Evolutionary conservation across 2,329 filamentous ascomycete species (phyloP).

Genomic region (Diaporthe sp.): DNA sequence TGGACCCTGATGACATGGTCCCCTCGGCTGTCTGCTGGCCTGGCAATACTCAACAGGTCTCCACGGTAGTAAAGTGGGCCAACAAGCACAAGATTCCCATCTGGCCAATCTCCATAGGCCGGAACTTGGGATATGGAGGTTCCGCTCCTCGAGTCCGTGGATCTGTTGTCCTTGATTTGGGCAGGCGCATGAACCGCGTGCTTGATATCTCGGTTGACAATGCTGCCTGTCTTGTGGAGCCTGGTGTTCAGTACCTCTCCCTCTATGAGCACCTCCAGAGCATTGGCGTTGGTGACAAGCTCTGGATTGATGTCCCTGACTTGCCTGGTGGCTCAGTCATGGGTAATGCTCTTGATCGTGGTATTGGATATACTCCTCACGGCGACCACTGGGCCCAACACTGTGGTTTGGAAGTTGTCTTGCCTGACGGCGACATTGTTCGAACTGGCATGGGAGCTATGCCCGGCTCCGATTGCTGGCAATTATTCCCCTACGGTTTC

Average conservation of each 20-base stretch:
- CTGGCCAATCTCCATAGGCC: not conserved
- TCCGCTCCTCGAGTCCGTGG: slow-evolving; percentile 1
- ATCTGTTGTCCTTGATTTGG: not conserved
- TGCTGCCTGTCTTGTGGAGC: slow-evolving; percentile 9
- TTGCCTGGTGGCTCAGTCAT: slow-evolving; percentile 14
- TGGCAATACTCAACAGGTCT: slow-evolving; percentile 8
- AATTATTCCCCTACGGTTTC: slow-evolving; percentile 1
- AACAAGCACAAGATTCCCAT: slow-evolving; percentile 10
- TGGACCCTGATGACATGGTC: not conserved
- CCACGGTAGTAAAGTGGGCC: slow-evolving; percentile 1
- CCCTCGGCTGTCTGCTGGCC: slow-evolving; percentile 15
- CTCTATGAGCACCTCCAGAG: not conserved
- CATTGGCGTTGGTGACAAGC: not conserved
- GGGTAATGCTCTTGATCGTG: slow-evolving; percentile 7
- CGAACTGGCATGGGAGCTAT: slow-evolving; percentile 2
- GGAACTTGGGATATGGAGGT: slow-evolving; percentile 9
- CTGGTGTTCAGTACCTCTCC: not conserved
- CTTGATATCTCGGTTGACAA: slow-evolving; percentile 14
- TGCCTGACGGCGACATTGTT: slow-evolving; percentile 9
- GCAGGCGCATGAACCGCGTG: not conserved
- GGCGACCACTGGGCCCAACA: slow-evolving; percentile 11
- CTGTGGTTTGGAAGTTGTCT: slow-evolving; percentile 5
- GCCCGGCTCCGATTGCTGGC: not conserved
- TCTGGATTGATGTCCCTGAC: slow-evolving; percentile 2
- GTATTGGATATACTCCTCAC: slow-evolving; percentile 3